A percentile compares a stretch with the other conserved stretches of the same genome.
phyloP scores from a whole-genome alignment of 768 basidiomycete genomes.

The Porphyrellus cyaneotinctus region DNA sequence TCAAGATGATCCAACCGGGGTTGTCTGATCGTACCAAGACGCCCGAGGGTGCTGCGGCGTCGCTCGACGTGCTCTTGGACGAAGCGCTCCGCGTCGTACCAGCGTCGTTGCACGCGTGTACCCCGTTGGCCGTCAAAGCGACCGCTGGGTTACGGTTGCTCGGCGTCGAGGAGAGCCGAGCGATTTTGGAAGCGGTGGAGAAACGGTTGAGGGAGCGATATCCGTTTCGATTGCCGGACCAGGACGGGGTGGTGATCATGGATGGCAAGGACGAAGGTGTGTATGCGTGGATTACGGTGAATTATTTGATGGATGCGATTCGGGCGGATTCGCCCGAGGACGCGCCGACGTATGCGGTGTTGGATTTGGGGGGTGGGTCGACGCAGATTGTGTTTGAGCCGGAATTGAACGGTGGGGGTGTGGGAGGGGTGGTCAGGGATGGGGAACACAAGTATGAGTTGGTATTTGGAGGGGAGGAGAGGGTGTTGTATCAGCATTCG shows the following conservation, averaged over 20 bases:
- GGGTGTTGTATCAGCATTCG: constrained; percentile 93
- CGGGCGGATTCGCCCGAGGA: constrained; percentile 45
- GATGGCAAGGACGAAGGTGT: constrained; percentile 95
- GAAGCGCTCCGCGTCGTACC: constrained; percentile 82
- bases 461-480: constrained; percentile 62
- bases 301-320: constrained; percentile 82
- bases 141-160: constrained; percentile 84
- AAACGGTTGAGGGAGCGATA: constrained; percentile 52
- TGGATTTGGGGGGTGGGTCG: constrained; percentile 95
- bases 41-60: constrained; percentile 70
- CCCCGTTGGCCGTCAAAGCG: constrained; percentile 89
- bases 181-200: constrained; percentile 74
- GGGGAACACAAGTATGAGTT: constrained; percentile 93
- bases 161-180: constrained; percentile 54
- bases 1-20: constrained; percentile 78
- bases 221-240: constrained; percentile 61
- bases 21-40: constrained; percentile 58
- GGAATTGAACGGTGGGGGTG: constrained; percentile 34
- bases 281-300: constrained; percentile 98
- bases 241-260: constrained; percentile 81
- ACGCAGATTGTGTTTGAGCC: constrained; percentile 99
- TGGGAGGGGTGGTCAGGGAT: constrained; percentile 47
- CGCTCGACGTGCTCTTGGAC: constrained; percentile 74
- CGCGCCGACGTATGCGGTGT: constrained; percentile 73
- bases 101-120: constrained; percentile 52